A percentile compares a stretch with the other conserved stretches of the same genome.
These are phyloP conservation scores for Diaporthe caulivora DNA, from an alignment of 2,329 filamentous ascomycete species.

Conservation along the genomic window DNA sequence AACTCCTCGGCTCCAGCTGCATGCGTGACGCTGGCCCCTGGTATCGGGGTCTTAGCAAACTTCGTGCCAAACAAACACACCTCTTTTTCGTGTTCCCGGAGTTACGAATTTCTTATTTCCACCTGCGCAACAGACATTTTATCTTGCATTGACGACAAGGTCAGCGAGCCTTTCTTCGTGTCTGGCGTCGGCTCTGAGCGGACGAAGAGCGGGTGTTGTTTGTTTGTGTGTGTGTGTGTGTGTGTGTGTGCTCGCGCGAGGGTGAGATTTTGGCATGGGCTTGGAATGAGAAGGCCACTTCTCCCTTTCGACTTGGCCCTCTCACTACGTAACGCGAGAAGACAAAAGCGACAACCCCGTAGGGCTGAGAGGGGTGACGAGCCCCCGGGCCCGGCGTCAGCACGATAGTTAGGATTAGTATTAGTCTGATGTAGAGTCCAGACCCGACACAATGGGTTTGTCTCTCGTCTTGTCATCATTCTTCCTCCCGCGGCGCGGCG, in stretches of 20 bases:
- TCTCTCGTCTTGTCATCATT: neutral
- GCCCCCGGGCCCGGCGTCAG: constrained; percentile 28
- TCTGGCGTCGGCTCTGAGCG: neutral
- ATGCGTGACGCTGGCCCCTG: neutral
- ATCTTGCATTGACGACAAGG: neutral
- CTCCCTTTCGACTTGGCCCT: no score
- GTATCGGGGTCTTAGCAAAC: neutral
- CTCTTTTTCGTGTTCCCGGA: neutral
- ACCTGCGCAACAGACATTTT: neutral
- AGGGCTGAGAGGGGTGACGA: constrained; percentile 25
- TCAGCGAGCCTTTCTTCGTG: neutral
- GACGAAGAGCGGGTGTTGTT: neutral
- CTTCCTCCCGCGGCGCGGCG: neutral
- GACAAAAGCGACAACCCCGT: neutral
- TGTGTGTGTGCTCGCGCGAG: no score
- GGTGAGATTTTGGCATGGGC: constrained; percentile 9
- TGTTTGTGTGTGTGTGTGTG: neutral
- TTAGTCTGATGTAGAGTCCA: neutral
- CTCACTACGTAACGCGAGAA: no score
- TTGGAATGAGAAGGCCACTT: neutral
- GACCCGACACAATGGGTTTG: constrained; percentile 28
- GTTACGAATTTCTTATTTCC: constrained; percentile 16
- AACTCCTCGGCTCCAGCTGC: neutral
- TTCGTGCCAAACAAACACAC: neutral
- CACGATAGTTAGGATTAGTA: neutral